Conservation (phyloP, 2,329 filamentous ascomycete genomes). For the Nemania sp. region DNA sequence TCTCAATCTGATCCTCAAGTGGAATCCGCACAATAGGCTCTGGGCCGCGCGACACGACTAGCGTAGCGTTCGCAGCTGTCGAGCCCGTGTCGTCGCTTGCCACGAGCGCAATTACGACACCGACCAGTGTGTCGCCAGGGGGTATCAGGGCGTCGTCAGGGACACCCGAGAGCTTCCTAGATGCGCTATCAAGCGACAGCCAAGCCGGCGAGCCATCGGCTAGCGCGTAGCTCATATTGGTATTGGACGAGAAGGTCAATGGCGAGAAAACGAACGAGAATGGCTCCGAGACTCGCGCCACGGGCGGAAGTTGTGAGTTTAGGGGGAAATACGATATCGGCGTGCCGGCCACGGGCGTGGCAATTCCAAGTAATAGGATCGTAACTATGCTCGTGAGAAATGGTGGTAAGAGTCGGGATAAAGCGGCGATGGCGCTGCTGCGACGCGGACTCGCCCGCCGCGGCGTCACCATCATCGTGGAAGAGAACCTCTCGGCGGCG, state of each 20-base stretch:
- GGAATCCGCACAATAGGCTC: conserved; percentile 68
- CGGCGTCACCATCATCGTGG: conserved; percentile 28
- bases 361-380: conserved; percentile 42
- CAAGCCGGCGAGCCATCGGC: conserved; percentile 72
- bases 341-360: conserved; percentile 50
- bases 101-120: conserved; percentile 72
- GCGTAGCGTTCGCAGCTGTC: conserved; percentile 72
- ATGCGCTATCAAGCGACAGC: conserved; percentile 76
- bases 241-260: conserved; percentile 76
- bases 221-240: conserved; percentile 74
- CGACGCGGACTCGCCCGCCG: conserved; percentile 28
- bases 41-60: conserved; percentile 74
- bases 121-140: conserved; percentile 63
- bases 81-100: conserved; percentile 76
- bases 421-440: conserved; percentile 8
- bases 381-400: conserved; percentile 15
- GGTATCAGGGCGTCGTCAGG: conserved; percentile 59
- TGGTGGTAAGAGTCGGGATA: background rate
- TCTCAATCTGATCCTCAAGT: conserved; percentile 67
- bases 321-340: conserved; percentile 74
- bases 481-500: conserved; percentile 6
- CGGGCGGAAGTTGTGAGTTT: conserved; percentile 85
- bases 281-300: conserved; percentile 74
- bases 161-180: conserved; percentile 76
- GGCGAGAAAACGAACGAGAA: conserved; percentile 79